Evolutionary conservation across 176 grass and related monocot genomes (phyloP), one percentile per base, ranked within the genome.

Genomic region (Luzula sylvatica): DNA sequence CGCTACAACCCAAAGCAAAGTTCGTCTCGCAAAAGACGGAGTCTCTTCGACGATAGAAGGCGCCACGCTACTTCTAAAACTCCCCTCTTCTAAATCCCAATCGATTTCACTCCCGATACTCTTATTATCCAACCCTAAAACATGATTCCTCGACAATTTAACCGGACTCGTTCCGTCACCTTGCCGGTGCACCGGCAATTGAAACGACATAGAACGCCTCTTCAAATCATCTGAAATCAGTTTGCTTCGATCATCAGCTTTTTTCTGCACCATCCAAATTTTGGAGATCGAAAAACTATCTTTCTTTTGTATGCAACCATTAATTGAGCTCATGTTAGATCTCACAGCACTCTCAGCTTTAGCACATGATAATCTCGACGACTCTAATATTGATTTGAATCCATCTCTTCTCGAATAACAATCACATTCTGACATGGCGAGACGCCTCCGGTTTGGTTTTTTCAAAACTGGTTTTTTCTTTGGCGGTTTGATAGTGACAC

Each of bases 261-360:
- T 81, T 32, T 38, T 67, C 2, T 66, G 51, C 35, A 80, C 76
- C 74, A 98, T 74, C 92, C 92, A 98, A 14, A 61, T 83, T 69
- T 90, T 90, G 24, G 92, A 98, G 20, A 73, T 45, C 20, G 85
- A 98, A 63, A 98, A 90, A 60, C 92, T 90, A 61, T 87, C 85
- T 35, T 88, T 95, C 49, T 42, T 9, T 13, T 84, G 80, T 67
- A 14, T 30, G 47, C 47, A 45, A 4, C 25, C 29, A 28, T 42
- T 3, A 45, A 7, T 13, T 21, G 15, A 8, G 17, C 19, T 46
- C 23, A 46, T 41, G 38, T n/a, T 53, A 26, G 71, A 59, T 8
- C 57, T 55, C 9, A 35, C 7, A 26, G 20, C 16, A 9, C 28
- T 66, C 23, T 17, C 7, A 13, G 3, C 21, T 6, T 19, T 0